phyloP scores from a whole-genome alignment of 108 stramenopile genomes.

The Cyclostephanos tholiformis region DNA sequence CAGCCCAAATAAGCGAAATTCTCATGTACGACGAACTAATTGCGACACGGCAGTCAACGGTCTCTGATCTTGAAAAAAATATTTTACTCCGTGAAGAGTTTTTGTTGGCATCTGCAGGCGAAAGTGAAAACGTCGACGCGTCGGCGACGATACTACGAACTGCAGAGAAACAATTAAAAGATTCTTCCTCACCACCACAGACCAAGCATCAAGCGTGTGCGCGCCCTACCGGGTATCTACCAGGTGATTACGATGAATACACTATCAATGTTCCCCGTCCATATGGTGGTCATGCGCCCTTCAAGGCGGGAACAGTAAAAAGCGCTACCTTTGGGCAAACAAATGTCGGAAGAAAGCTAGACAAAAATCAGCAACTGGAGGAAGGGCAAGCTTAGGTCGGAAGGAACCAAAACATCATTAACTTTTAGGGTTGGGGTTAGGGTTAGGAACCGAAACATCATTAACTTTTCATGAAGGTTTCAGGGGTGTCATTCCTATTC shows the following conservation, averaged over 20 bases:
- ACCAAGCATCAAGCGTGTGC: neutral
- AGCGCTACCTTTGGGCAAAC: no score
- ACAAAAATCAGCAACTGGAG: no score
- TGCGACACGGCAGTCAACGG: neutral
- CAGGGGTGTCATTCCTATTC: no score
- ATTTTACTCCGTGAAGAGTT: conserved; percentile 9
- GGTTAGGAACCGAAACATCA: no score
- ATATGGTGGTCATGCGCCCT: neutral
- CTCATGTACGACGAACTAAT: conserved; percentile 25
- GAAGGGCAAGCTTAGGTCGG: no score
- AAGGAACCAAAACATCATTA: no score
- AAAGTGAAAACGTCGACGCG: neutral
- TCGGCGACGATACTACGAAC: neutral
- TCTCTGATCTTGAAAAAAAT: conserved; percentile 1
- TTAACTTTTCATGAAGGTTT: no score
- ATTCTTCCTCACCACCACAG: neutral
- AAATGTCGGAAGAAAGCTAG: no score
- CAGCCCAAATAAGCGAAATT: conserved; percentile 22
- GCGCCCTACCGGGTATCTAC: conserved; percentile 23
- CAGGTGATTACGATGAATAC: conserved; percentile 14
- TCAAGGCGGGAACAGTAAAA: neutral
- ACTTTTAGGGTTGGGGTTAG: no score
- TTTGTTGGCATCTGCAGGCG: neutral
- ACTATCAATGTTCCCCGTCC: conserved; percentile 18
- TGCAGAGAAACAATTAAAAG: neutral